phyloP scores from a whole-genome alignment of 2,329 filamentous ascomycete species.

The Fusarium sacchari region DNA sequence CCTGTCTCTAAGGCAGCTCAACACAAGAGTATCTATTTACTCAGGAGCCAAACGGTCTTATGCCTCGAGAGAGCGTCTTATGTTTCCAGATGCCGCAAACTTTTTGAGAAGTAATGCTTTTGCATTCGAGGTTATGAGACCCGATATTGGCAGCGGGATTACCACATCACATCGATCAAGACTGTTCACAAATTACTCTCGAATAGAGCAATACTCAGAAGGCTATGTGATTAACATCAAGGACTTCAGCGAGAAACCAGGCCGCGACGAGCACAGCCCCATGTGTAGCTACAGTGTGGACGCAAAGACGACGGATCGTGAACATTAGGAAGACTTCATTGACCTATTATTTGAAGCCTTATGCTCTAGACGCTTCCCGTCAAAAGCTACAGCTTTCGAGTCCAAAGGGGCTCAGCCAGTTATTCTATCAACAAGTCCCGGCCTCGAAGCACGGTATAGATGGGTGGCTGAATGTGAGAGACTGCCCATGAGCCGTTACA shows the following conservation, averaged over 20 bases:
- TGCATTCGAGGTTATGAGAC: background rate
- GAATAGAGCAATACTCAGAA: background rate
- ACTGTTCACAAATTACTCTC: background rate
- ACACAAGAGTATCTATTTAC: background rate
- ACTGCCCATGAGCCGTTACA: too few relatives aligned
- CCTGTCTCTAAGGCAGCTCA: background rate
- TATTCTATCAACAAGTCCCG: rapidly evolving
- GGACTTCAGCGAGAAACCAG: background rate
- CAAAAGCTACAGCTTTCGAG: background rate
- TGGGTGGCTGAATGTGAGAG: rapidly evolving
- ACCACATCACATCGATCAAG: background rate
- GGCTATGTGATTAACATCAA: background rate
- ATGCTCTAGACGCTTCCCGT: rapidly evolving
- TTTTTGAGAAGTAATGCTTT: background rate
- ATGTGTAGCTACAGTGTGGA: background rate
- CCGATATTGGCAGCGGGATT: background rate
- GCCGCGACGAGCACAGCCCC: too few relatives aligned
- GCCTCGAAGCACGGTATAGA: background rate
- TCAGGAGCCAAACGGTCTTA: background rate
- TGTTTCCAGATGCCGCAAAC: background rate
- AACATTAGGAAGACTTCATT: background rate
- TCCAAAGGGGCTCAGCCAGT: background rate
- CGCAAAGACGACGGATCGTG: background rate
- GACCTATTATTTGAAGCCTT: rapidly evolving
- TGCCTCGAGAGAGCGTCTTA: background rate